Conservation (phyloP, 257 asterid genomes). For the Nicotiana tomentosiformis region DNA sequence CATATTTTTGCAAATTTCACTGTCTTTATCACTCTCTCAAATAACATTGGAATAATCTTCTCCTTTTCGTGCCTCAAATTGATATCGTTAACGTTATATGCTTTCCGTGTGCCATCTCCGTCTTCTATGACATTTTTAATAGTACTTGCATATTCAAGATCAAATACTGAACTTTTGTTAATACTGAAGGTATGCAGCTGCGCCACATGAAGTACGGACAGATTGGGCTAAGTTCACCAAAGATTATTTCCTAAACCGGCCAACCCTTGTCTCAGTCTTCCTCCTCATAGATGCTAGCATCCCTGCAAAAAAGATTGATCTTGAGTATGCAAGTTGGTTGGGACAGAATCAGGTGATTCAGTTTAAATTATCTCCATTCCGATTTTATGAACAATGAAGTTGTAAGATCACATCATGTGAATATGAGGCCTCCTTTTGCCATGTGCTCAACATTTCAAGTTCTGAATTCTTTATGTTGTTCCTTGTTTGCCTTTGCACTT, state of each 20-base stretch:
- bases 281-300: constrained; percentile 96
- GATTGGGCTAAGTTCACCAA: constrained; percentile 94
- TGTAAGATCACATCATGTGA: background rate
- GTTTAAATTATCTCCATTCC: constrained; percentile 7
- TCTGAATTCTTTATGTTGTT: background rate
- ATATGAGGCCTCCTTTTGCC: background rate
- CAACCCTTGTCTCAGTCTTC: constrained; percentile 94
- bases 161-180: background rate
- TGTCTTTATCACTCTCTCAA: background rate
- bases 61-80: constrained; percentile 8
- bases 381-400: background rate
- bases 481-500: background rate
- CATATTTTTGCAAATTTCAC: background rate
- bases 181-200: constrained; percentile 69
- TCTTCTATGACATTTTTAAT: background rate
- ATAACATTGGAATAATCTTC: background rate
- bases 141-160: background rate
- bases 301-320: constrained; percentile 82
- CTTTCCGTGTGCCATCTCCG: background rate
- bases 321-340: constrained; percentile 92
- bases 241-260: constrained; percentile 83
- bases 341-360: constrained; percentile 74
- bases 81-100: background rate
- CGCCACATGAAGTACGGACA: constrained; percentile 82
- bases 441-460: background rate